These are phyloP conservation scores for Eucalyptus marginata DNA, from an alignment of 345 rosid genomes.

Conservation along the genomic window DNA sequence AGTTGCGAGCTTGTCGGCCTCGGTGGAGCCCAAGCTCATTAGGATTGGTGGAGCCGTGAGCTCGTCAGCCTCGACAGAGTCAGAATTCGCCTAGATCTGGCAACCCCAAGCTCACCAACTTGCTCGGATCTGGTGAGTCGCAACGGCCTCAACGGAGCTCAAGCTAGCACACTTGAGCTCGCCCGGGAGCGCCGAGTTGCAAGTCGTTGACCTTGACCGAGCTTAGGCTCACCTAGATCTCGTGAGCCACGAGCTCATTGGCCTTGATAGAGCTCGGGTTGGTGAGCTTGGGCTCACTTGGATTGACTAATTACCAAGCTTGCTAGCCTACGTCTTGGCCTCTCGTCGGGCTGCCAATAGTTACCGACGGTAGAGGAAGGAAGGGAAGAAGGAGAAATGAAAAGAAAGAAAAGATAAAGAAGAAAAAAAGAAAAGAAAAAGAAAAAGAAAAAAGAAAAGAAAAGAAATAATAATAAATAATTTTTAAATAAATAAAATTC, in stretches of 20 bases:
- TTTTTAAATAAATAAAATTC: too few relatives aligned
- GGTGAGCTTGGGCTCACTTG: too few relatives aligned
- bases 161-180: too few relatives aligned
- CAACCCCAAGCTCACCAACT: too few relatives aligned
- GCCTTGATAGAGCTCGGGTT: too few relatives aligned
- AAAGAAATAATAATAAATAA: too few relatives aligned
- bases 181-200: rapidly evolving
- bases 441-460: rapidly evolving
- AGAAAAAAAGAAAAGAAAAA: too few relatives aligned
- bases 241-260: rapidly evolving
- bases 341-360: rapidly evolving
- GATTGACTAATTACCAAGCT: rapidly evolving
- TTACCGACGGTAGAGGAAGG: rapidly evolving
- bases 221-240: too few relatives aligned
- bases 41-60: rapidly evolving
- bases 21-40: too few relatives aligned
- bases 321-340: too few relatives aligned
- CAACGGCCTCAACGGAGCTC: rapidly evolving
- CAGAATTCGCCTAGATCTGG: rapidly evolving
- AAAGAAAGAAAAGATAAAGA: rapidly evolving
- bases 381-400: too few relatives aligned
- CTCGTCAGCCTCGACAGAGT: rapidly evolving
- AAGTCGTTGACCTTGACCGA: rapidly evolving
- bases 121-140: rapidly evolving
- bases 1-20: rapidly evolving